phyloP scores from a whole-genome alignment of 2,329 filamentous ascomycete genomes.

The Elsinoe australis region DNA sequence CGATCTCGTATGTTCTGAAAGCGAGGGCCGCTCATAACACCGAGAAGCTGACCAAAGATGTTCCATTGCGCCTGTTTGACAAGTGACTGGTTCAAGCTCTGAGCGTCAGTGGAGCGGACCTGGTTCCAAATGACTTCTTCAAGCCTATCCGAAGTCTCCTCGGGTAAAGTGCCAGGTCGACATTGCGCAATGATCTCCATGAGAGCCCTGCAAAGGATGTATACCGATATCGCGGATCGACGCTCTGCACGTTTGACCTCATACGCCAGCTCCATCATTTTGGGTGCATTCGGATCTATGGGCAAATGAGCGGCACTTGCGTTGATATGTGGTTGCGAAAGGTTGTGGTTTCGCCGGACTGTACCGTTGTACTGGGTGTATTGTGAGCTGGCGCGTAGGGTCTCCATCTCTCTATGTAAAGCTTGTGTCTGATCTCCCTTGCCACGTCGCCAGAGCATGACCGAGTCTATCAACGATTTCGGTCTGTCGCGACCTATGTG shows the following conservation, averaged over 20 bases:
- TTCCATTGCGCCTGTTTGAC: slow-evolving; percentile 92
- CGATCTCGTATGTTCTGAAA: slow-evolving; percentile 76
- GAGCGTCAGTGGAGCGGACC: slow-evolving; percentile 77
- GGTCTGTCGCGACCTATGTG: slow-evolving; percentile 93
- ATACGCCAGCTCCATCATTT: slow-evolving; percentile 26
- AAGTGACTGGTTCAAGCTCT: slow-evolving; percentile 67
- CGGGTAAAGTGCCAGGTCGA: slow-evolving; percentile 69
- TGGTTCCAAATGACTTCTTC: slow-evolving; percentile 97
- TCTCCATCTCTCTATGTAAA: slow-evolving; percentile 28
- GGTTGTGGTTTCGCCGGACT: slow-evolving; percentile 16
- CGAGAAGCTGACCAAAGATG: slow-evolving; percentile 82
- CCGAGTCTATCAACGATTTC: slow-evolving; percentile 88
- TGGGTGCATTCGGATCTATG: slow-evolving; percentile 13
- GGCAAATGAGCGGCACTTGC: slow-evolving; percentile 18
- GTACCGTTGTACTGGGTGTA: slow-evolving; percentile 14
- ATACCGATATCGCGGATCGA: slow-evolving; percentile 88
- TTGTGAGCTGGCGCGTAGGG: slow-evolving; percentile 20
- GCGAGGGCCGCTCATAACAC: slow-evolving; percentile 92
- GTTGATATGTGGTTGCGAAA: slow-evolving; percentile 18
- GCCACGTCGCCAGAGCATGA: slow-evolving; percentile 96
- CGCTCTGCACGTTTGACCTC: slow-evolving; percentile 51
- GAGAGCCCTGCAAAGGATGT: slow-evolving; percentile 86
- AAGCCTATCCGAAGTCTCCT: slow-evolving; percentile 87
- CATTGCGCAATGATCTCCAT: slow-evolving; percentile 93
- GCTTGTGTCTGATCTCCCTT: slow-evolving; percentile 74